Base-by-base conservation (phyloP, 2,329 filamentous ascomycete species). In the Cladophialophora exuberans region DNA sequence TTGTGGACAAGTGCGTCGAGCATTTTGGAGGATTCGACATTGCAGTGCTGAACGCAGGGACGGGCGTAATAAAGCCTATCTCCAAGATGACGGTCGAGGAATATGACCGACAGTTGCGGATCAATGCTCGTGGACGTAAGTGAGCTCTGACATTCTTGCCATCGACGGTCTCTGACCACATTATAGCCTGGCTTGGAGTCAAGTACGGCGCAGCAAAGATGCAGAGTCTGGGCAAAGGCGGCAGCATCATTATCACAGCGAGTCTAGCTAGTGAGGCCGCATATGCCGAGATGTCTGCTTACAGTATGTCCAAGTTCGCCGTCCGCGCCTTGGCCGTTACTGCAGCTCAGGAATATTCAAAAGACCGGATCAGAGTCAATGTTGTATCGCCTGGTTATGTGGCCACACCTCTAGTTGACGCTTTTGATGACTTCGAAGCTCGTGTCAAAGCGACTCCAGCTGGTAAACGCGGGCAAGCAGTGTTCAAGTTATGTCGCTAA, bases 41-140 rank as follows among this genome's bases (percentile, higher is more conserved):
- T 26, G 36, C 38, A 3, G 51, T 58, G 13, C 44, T 54, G 20
- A 58, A 58, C 26, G 55, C 55, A 2, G 83, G 82, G 6, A 82
- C 85, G 33, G 77, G 78, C 0, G 79, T 83, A 56, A 78, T 84
- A 4, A 81, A 81, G 59, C 60, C 72, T 0, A 64, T 84, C 0
- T 73, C 86, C 0, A 78, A 85, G 3, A 60, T 84, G 1, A 80
- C 79, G 0, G 1, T 66, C 41, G 62, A 65, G 1, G 62, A 73
- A 52, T 78, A 68, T 62, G 63, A 69, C 46, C 71, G 67, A 31
- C 49, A 73, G 4, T 69, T 73, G 4, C 65, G 69, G 25, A 67
- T 72, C 6, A 77, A 74, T 50, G 57, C 52, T 33, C 52, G 52
- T 43, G 52, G 52, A 44, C 52, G 52, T 55, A 44, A 35, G 52